Evolutionary conservation across 768 basidiomycete species (phyloP).

Genomic region (Pulveroboletus frians): DNA sequence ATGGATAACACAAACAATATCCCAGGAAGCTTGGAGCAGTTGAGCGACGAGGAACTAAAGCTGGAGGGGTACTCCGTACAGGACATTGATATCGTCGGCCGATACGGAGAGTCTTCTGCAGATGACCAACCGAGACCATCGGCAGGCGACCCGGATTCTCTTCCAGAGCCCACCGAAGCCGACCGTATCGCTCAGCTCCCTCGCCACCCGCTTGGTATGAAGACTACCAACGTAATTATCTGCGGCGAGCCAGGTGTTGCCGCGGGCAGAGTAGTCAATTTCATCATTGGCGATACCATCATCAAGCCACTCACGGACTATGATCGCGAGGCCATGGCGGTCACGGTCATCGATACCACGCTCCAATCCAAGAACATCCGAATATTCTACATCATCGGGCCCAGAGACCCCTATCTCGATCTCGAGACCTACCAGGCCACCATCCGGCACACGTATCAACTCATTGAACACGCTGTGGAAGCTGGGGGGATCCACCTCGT

Average conservation of each 20-base stretch:
- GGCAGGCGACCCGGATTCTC: conserved; percentile 3
- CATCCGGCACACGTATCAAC: conserved; percentile 22
- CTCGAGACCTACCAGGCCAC: conserved; percentile 13
- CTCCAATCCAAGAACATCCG: conserved; percentile 18
- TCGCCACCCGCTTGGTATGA: conserved; percentile 14
- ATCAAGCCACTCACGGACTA: conserved; percentile 23
- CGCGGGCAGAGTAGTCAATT: conserved; percentile 24
- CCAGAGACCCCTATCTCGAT: conserved; percentile 26
- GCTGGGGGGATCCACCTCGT: conserved; percentile 37
- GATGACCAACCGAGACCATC: neutral
- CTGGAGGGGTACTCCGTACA: conserved; percentile 11
- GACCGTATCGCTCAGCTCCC: conserved; percentile 17
- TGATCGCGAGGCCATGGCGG: conserved; percentile 31
- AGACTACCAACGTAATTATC: conserved; percentile 35
- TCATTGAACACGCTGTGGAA: conserved; percentile 22
- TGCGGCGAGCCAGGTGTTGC: conserved; percentile 40
- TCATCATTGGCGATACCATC: conserved; percentile 15
- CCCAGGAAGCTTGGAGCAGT: conserved; percentile 20
- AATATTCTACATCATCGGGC: conserved; percentile 30
- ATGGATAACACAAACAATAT: neutral
- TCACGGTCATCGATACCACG: conserved; percentile 20
- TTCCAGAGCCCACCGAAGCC: conserved; percentile 10
- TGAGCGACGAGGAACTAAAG: conserved; percentile 9
- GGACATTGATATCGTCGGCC: conserved; percentile 9
- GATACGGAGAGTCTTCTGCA: neutral